Evolutionary conservation across 192 early-diverging fungal genomes (phyloP).

Genomic region (Thamnidium elegans): DNA sequence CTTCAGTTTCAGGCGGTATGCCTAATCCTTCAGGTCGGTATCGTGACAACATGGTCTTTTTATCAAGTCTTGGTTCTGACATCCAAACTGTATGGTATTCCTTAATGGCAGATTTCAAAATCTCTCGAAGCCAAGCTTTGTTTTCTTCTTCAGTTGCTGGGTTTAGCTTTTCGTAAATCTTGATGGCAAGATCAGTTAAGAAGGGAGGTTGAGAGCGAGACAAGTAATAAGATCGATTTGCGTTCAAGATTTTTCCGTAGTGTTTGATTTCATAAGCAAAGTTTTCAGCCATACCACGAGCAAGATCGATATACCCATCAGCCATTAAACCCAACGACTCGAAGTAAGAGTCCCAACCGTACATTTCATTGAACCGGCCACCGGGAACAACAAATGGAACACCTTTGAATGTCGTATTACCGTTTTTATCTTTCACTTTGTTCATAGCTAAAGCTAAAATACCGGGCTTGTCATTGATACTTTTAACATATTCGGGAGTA

Average conservation of each 20-base stretch:
- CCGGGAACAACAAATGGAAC: conserved; percentile 97
- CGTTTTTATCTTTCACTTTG: conserved; percentile 1
- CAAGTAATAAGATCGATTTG: conserved; percentile 96
- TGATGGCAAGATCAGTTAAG: conserved; percentile 91
- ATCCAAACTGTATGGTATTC: conserved; percentile 96
- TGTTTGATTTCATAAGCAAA: conserved; percentile 96
- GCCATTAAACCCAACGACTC: conserved; percentile 83
- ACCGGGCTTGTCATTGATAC: conserved; percentile 85
- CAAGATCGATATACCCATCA: conserved; percentile 84
- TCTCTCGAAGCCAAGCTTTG: conserved; percentile 61
- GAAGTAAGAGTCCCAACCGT: conserved; percentile 98
- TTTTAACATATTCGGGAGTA: conserved; percentile 87
- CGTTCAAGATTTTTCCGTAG: conserved; percentile 99
- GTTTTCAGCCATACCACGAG: conserved; percentile 95
- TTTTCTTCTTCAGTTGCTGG: background rate
- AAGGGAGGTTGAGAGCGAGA: conserved; percentile 98
- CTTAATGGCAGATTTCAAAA: conserved; percentile 77
- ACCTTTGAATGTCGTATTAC: conserved; percentile 42
- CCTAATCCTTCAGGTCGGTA: conserved; percentile 90
- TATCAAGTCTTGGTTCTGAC: conserved; percentile 74
- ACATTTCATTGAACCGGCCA: conserved; percentile 99
- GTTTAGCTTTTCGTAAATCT: conserved; percentile 52
- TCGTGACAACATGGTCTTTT: conserved; percentile 71
- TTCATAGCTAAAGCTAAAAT: conserved; percentile 82
- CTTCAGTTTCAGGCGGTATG: conserved; percentile 98